A percentile compares a stretch with the other conserved stretches of the same genome.
phyloP scores from a whole-genome alignment of 228 moss, liverwort and hornwort species.

The Sphagnum fallax region DNA sequence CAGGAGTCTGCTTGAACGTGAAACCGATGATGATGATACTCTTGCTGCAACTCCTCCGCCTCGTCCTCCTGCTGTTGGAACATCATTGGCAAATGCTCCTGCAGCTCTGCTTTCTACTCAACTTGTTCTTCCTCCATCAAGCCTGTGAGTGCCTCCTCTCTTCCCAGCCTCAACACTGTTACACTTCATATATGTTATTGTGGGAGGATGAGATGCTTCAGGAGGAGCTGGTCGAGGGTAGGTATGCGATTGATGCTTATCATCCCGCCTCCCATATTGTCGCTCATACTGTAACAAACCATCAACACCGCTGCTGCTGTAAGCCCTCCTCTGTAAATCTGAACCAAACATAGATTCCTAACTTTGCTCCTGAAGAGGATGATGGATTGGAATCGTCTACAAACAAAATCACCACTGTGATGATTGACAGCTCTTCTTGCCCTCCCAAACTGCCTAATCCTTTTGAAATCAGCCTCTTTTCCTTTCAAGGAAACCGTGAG shows the following conservation, averaged over 20 bases:
- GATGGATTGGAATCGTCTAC: too few relatives aligned
- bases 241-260: conserved; percentile 20
- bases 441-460: too few relatives aligned
- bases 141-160: conserved; percentile 10
- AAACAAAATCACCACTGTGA: too few relatives aligned
- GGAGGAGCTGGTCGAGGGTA: conserved; percentile 12
- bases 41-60: conserved; percentile 23
- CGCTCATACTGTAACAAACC: conserved; percentile 17
- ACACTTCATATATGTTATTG: conserved; percentile 8
- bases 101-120: background rate
- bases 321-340: conserved; percentile 23
- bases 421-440: too few relatives aligned
- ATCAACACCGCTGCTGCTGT: background rate
- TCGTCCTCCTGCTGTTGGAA: background rate
- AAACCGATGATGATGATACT: conserved; percentile 14
- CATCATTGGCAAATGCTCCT: too few relatives aligned
- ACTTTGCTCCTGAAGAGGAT: background rate
- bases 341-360: conserved; percentile 53
- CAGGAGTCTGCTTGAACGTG: conserved; percentile 15
- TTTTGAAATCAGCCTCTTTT: too few relatives aligned
- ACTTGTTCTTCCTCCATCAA: conserved; percentile 11
- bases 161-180: conserved; percentile 16
- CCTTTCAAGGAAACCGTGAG: too few relatives aligned
- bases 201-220: conserved; percentile 2
- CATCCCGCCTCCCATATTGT: conserved; percentile 7